Evolutionary conservation across 148 eudicot species (phyloP), one percentile per base, ranked within the genome.

Genomic region (Dysphania ambrosioides): DNA sequence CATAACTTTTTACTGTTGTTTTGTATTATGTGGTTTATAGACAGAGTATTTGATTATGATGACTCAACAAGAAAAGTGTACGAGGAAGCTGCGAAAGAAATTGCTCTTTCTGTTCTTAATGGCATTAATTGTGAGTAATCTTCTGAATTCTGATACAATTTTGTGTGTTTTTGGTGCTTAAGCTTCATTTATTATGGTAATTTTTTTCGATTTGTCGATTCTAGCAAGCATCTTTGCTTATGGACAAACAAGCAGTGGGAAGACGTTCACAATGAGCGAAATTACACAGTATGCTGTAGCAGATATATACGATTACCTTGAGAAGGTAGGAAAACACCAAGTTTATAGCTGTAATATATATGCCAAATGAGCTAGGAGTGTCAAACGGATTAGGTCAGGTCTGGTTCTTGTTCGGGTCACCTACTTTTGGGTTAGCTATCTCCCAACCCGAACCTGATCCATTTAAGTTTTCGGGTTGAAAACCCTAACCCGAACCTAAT

Each of bases 211-310:
- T 38, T 30, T 73, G 61, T 24, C 21, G 51, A 5, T 24, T 74
- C 19, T 82, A 92, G 97, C 97, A 27, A 92, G 90, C 70, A 78
- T 92, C 72, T 92, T 92, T 55, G 97, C 97, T 31, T 92, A 92
- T 81, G 97, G 97, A 35, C 97, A 92, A 85, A 92, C 97, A 59
- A 90, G 92, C 87, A 92, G 97, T 78, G 97, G 97, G 42, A 92
- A 92, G 82, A 92, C 97, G 34, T 92, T 84, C 82, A 92, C 96
- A 30, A 92, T 92, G 97, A 79, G 81, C 47, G 96, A 93, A 35
- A 74, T 92, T 36, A 90, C 96, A 5, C 90, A 88, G 61, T 71
- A 69, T 75, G 80, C 96, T 61, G 71, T 90, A 47, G 84, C 87
- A 21, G 97, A 92, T 77, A 82, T 92, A 78, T 90, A 82, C 68